Evolutionary conservation across 345 rosid genomes (phyloP).

Genomic region (Gossypium ekmanianum): DNA sequence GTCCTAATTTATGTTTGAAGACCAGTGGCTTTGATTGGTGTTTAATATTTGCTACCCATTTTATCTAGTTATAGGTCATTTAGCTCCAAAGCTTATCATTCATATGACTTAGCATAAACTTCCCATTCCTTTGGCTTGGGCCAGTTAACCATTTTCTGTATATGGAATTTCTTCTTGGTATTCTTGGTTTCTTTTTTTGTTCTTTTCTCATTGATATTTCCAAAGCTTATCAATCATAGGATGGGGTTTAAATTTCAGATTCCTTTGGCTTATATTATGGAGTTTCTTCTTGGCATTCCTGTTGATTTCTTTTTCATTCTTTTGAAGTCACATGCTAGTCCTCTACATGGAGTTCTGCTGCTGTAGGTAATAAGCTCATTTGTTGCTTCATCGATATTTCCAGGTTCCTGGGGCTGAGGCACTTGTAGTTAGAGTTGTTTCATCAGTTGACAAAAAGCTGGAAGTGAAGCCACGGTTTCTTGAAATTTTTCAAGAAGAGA

Average conservation of each 20-base stretch:
- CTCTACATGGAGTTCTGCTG: neutral
- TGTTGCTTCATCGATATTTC: slow-evolving; percentile 18
- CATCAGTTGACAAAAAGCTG: slow-evolving; percentile 95
- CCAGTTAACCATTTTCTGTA: neutral
- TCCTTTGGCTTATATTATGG: no score
- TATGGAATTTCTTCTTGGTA: neutral
- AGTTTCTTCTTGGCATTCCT: no score
- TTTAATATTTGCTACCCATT: neutral
- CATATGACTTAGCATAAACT: neutral
- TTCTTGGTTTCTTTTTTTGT: neutral
- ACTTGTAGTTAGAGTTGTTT: slow-evolving; percentile 94
- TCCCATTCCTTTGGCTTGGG: slow-evolving; percentile 1
- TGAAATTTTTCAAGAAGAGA: slow-evolving; percentile 86
- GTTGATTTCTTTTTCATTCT: neutral
- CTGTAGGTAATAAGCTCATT: slow-evolving; percentile 1
- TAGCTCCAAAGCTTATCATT: neutral
- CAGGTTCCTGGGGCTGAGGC: slow-evolving; percentile 95
- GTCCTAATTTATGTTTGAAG: neutral
- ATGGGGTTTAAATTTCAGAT: no score
- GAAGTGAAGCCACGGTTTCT: slow-evolving; percentile 95
- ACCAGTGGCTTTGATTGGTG: neutral
- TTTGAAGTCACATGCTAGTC: neutral
- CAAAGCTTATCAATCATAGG: no score
- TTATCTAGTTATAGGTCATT: neutral
- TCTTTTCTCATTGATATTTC: no score